A percentile compares a stretch with the other conserved stretches of the same genome.
These are phyloP conservation scores for Cladophialophora carrionii DNA, from an alignment of 2,329 filamentous ascomycete genomes.

Conservation along the genomic window DNA sequence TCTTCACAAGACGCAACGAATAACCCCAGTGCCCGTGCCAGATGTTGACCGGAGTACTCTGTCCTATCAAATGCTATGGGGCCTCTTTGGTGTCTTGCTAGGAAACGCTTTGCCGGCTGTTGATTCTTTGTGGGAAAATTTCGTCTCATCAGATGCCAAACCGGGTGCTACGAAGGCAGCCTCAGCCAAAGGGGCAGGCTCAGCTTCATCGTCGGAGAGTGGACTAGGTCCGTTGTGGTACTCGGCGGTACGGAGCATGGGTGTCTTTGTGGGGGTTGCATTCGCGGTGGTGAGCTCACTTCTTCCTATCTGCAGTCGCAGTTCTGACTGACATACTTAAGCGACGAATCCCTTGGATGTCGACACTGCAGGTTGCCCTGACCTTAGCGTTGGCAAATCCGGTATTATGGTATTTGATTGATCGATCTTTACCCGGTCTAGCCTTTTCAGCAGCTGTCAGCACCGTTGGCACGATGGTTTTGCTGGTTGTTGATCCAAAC, in stretches of 20 bases:
- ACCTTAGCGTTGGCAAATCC: constrained; percentile 91
- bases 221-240: constrained; percentile 71
- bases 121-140: constrained; percentile 72
- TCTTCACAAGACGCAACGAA: constrained; percentile 69
- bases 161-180: constrained; percentile 29
- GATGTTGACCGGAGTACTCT: constrained; percentile 60
- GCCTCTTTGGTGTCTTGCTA: constrained; percentile 72
- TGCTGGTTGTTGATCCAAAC: constrained; percentile 75
- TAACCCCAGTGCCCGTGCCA: constrained; percentile 65
- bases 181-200: constrained; percentile 29
- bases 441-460: constrained; percentile 76
- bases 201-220: constrained; percentile 39
- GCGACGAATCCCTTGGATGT: constrained; percentile 91
- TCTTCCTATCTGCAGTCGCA: constrained; percentile 25
- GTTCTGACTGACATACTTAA: constrained; percentile 53
- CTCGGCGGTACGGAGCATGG: constrained; percentile 68
- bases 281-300: constrained; percentile 73
- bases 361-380: constrained; percentile 87
- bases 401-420: constrained; percentile 93
- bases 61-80: constrained; percentile 80
- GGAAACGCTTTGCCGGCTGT: constrained; percentile 83
- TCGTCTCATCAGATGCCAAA: constrained; percentile 46
- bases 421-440: constrained; percentile 84
- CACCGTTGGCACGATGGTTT: constrained; percentile 70
- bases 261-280: constrained; percentile 72